Base-by-base conservation (phyloP, 164 flowering plant species). In the Litsea cubeba region DNA sequence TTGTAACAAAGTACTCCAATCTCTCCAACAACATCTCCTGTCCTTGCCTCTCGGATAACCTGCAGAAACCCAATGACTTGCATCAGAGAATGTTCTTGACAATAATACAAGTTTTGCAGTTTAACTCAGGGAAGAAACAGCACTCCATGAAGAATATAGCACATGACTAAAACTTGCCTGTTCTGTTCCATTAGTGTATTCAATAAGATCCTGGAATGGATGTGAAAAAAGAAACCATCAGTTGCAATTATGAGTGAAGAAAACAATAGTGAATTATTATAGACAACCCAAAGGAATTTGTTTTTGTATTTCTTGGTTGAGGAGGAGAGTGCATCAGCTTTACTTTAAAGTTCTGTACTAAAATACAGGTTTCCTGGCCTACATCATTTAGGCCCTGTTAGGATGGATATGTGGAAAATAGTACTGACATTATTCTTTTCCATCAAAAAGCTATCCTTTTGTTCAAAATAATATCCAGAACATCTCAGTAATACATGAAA, bases 1-100 rank as follows among this genome's bases (percentile, higher is more conserved):
- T 90, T 87, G 72, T 93, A 93, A 74, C 97, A 95, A 46, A 95
- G 90, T 23, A 95, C 97, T 18, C 98, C 97, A 69, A 95, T 83
- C 81, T 95, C 99, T 11, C 99, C 99, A 82, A 87, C 83, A 14
- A 94, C 72, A 63, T 90, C 97, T 40, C 98, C 97, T 15, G 87
- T 69, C 71, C 80, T 87, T 40, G 83, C 87, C 86, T 90, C 93
- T 57, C 90, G 87, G 46, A 91, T 85, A 72, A 90, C 85, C 97
- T 93, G 83, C 84, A 63, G 20, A 7, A 46, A 68, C 62, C 18
- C 17, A 24, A 46, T 5, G 63, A 4, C 7, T 20, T n/a, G 25
- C 49, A 12, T 54, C 28, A 40, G 28, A 50, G 22, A 68, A 18
- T 14, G 20, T 23, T 32, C 24, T 46, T 49, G 22, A n/a, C 14